These are phyloP conservation scores for Colletotrichum musicola DNA, from an alignment of 2,329 filamentous ascomycete species.

Conservation along the genomic window DNA sequence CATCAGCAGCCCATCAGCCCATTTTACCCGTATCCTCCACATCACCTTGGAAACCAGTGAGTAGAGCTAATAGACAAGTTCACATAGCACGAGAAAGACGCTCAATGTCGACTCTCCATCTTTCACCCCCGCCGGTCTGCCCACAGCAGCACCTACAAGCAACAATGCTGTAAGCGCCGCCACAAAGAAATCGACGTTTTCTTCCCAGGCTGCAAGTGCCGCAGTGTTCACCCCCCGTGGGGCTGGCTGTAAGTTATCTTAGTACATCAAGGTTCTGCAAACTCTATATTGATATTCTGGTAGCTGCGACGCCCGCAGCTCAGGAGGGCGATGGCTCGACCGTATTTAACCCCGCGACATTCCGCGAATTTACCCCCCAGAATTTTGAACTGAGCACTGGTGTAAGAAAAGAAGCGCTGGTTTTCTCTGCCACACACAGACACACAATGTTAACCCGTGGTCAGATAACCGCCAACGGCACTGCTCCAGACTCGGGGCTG, in stretches of 20 bases:
- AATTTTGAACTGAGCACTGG: constrained; percentile 65
- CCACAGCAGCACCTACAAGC: constrained; percentile 39
- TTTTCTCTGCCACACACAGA: too few species aligned
- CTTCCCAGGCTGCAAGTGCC: constrained; percentile 90
- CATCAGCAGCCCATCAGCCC: too few species aligned
- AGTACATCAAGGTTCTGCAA: neutral
- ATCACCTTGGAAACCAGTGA: neutral
- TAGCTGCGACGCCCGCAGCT: constrained; percentile 35
- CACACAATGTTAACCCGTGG: neutral
- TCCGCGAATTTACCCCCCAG: constrained; percentile 71
- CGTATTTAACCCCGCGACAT: constrained; percentile 67
- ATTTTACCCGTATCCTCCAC: neutral
- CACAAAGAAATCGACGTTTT: constrained; percentile 81
- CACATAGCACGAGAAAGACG: constrained; percentile 73
- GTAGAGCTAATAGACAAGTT: constrained; percentile 23
- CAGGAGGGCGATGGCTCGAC: constrained; percentile 56
- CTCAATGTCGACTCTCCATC: constrained; percentile 97
- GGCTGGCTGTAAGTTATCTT: constrained; percentile 52
- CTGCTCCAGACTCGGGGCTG: constrained; percentile 60
- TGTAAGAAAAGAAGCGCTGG: constrained; percentile 50
- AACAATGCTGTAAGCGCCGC: constrained; percentile 52
- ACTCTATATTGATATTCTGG: neutral
- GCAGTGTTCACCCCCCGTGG: constrained; percentile 85
- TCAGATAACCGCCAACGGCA: constrained; percentile 60
- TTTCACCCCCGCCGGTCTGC: constrained; percentile 79